These are phyloP conservation scores for Steccherinum ochraceum DNA, from an alignment of 768 basidiomycete species.

Conservation along the genomic window DNA sequence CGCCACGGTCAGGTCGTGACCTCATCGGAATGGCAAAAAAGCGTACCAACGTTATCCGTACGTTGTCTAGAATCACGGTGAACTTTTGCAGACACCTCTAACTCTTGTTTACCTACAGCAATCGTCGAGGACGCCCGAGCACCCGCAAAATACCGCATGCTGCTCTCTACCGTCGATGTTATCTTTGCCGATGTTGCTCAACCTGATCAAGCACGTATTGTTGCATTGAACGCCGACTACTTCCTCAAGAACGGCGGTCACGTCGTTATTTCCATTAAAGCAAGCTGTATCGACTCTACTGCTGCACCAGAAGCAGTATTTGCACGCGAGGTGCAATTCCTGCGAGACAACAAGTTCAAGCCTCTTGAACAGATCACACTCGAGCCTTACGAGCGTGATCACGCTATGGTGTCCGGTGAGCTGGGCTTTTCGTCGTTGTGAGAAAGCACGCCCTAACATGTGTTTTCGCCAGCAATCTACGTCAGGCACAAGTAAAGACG, in stretches of 20 bases:
- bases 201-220: conserved; percentile 98
- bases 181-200: conserved; percentile 99
- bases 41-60: conserved; percentile 97
- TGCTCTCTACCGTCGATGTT: conserved; percentile 91
- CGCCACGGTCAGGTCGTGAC: conserved; percentile 92
- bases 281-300: conserved; percentile 98
- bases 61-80: no score
- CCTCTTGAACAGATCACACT: conserved; percentile 94
- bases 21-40: conserved; percentile 99
- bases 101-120: conserved; percentile 36
- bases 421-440: background rate
- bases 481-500: conserved; percentile 38
- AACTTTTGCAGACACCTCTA: background rate
- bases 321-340: conserved; percentile 74
- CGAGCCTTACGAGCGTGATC: conserved; percentile 88
- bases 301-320: conserved; percentile 85
- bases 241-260: conserved; percentile 96
- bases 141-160: conserved; percentile 96
- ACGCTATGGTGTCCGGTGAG: conserved; percentile 84
- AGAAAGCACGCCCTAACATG: no score
- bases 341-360: conserved; percentile 79
- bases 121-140: conserved; percentile 97
- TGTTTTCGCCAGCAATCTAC: conserved; percentile 33
- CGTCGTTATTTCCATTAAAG: conserved; percentile 96
- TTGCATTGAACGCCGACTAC: conserved; percentile 84